phyloP scores from a whole-genome alignment of 2,329 filamentous ascomycete species.

The Paecilomyces sp. region DNA sequence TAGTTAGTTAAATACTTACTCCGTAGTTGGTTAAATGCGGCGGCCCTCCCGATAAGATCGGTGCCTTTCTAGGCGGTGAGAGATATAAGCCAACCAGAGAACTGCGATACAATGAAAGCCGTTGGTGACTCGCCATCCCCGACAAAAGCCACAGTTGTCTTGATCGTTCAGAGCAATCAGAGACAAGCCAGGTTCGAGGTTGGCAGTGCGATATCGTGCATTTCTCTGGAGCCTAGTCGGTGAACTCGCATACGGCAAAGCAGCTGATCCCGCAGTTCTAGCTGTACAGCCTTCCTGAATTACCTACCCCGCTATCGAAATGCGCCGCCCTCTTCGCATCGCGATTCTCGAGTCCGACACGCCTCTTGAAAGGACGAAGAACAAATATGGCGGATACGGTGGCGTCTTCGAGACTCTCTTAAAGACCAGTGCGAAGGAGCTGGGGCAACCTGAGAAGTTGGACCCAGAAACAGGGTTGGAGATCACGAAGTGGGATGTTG shows the following conservation, averaged over 20 bases:
- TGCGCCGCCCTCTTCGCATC: constrained; percentile 57
- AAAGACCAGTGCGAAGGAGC: constrained; percentile 43
- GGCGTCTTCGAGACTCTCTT: constrained; percentile 61
- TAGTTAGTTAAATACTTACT: too few species aligned
- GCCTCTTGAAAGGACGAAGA: constrained; percentile 57
- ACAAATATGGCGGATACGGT: constrained; percentile 65
- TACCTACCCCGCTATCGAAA: constrained; percentile 8
- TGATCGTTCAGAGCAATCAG: neutral
- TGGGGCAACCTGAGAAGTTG: constrained; percentile 26
- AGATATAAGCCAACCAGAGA: neutral
- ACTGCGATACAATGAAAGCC: neutral
- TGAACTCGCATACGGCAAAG: neutral
- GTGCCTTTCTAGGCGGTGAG: neutral
- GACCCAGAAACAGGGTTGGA: constrained; percentile 40
- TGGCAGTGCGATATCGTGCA: neutral
- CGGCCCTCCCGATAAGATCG: neutral
- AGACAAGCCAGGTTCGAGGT: neutral
- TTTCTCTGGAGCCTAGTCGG: neutral
- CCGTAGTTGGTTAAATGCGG: neutral
- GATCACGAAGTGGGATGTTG: constrained; percentile 64
- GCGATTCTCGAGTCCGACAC: constrained; percentile 85
- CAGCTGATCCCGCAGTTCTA: neutral
- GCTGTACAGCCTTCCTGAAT: neutral
- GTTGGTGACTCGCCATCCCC: neutral
- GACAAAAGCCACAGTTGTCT: neutral